These are phyloP conservation scores for Neurospora africana DNA, from an alignment of 495 filamentous ascomycete species.

Conservation along the genomic window DNA sequence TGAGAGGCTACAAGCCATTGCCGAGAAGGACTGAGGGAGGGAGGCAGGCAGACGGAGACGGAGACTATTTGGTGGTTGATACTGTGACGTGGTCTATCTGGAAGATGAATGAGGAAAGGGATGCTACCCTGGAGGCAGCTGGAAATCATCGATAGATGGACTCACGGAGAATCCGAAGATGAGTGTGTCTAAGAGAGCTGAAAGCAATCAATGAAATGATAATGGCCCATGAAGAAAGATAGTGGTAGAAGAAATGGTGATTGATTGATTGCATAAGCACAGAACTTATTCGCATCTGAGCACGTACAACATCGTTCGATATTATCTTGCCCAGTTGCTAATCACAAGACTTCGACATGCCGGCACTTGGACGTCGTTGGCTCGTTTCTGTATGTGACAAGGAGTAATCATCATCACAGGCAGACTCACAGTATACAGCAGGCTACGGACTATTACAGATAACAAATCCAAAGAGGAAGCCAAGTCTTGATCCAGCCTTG, in stretches of 20 bases:
- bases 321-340: background rate
- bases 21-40: constrained; percentile 77
- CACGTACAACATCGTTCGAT: background rate
- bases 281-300: background rate
- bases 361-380: background rate
- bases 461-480: background rate
- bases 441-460: background rate
- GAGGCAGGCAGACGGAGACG: background rate
- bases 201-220: background rate
- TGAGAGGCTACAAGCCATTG: constrained; percentile 92
- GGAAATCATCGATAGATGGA: background rate
- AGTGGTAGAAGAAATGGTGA: background rate
- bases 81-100: constrained; percentile 4
- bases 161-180: background rate
- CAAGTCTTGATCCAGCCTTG: background rate
- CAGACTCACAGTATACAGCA: background rate
- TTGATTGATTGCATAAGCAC: background rate
- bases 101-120: constrained; percentile 7
- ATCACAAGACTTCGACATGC: background rate
- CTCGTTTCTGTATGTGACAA: background rate
- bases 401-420: background rate
- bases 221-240: background rate
- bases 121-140: constrained; percentile 5
- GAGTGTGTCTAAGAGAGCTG: background rate
- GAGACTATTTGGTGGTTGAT: background rate